Evolutionary conservation across 1,284 basidiomycete genomes (phyloP).

Genomic region (Ceratobasidium sp.): DNA sequence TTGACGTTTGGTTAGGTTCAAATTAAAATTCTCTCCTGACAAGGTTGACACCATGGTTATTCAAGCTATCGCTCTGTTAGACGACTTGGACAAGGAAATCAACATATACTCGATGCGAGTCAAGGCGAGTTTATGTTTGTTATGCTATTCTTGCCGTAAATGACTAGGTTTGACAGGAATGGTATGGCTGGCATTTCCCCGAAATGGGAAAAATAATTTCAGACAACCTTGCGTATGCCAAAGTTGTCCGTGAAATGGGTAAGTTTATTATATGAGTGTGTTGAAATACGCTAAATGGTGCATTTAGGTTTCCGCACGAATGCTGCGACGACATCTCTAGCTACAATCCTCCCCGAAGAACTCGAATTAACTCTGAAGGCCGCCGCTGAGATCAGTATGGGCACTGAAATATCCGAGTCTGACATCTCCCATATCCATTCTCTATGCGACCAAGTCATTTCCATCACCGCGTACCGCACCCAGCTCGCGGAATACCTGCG

Average conservation of each 20-base stretch:
- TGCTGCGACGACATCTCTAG: constrained; percentile 87
- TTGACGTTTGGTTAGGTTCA: constrained; percentile 76
- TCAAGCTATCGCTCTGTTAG: constrained; percentile 97
- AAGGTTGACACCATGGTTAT: constrained; percentile 99
- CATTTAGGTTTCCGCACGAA: constrained; percentile 90
- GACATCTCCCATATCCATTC: constrained; percentile 96
- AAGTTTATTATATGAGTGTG: constrained; percentile 52
- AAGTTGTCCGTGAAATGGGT: constrained; percentile 91
- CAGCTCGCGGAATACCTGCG: constrained; percentile 95
- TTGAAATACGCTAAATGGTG: neutral
- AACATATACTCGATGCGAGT: constrained; percentile 99
- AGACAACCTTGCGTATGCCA: constrained; percentile 97
- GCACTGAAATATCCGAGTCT: constrained; percentile 96
- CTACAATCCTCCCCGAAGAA: constrained; percentile 93
- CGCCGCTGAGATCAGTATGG: constrained; percentile 97
- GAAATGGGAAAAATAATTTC: constrained; percentile 99
- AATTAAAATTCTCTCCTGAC: constrained; percentile 99
- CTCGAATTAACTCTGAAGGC: constrained; percentile 92
- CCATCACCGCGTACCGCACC: constrained; percentile 93
- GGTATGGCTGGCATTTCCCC: constrained; percentile 99
- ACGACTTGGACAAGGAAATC: constrained; percentile 99
- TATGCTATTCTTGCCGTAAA: constrained; percentile 1
- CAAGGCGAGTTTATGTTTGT: constrained; percentile 72
- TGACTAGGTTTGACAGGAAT: constrained; percentile 74
- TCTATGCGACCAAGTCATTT: constrained; percentile 97